A percentile compares a stretch with the other conserved stretches of the same genome.
These are phyloP conservation scores for Neurospora sp. DNA, from an alignment of 2,329 filamentous ascomycete species.

Conservation along the genomic window DNA sequence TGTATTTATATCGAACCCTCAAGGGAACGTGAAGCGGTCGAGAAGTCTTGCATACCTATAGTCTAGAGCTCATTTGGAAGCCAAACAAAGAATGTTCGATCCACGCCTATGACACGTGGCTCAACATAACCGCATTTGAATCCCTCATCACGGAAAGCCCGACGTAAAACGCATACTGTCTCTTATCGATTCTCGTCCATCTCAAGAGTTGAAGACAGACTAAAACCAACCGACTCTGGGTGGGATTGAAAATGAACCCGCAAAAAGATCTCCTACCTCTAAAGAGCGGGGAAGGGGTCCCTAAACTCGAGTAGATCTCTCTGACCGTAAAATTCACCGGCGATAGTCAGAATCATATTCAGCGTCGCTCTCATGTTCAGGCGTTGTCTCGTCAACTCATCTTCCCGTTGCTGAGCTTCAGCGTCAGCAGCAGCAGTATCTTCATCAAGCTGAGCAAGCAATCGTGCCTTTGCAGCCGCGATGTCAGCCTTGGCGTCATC, in stretches of 20 bases:
- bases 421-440: constrained; percentile 17
- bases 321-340: constrained; percentile 84
- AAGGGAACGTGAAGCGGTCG: neutral
- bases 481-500: constrained; percentile 28
- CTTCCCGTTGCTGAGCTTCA: constrained; percentile 12
- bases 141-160: neutral
- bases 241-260: neutral
- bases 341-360: constrained; percentile 84
- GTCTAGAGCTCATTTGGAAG: neutral
- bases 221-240: neutral
- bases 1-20: neutral
- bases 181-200: neutral
- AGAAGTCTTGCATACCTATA: neutral
- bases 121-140: neutral
- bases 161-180: neutral
- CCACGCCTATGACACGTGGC: neutral
- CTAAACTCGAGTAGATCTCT: constrained; percentile 72
- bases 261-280: constrained; percentile 9
- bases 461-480: constrained; percentile 36
- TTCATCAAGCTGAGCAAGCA: constrained; percentile 35
- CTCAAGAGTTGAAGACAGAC: neutral
- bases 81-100: neutral
- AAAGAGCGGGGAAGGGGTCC: constrained; percentile 44
- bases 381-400: constrained; percentile 23
- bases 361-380: constrained; percentile 59